Base-by-base conservation (phyloP, 2,329 filamentous ascomycete genomes). In the Sphaerostilbella broomeana region DNA sequence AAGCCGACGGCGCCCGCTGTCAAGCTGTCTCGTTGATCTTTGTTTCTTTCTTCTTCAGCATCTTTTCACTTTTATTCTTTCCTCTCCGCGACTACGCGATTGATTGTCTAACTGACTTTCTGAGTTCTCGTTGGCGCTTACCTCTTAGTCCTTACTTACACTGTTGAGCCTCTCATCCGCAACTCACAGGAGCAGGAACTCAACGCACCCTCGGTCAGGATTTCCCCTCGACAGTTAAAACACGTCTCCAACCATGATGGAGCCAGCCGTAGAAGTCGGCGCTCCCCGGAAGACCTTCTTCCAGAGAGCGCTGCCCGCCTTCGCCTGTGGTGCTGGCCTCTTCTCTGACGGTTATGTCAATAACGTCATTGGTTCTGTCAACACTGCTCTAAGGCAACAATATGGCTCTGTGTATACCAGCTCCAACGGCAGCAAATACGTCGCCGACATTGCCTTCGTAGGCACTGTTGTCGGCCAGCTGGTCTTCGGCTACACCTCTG, bases 301-400 rank as follows among this genome's bases (percentile, higher is more conserved):
- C 18, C 11, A 50, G 16, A 38, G 49, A 2, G 51, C 48, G 4
- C 29, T 75, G 72, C 86, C 88, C 11, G 84, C 87, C 1, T 81
- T 95, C 51, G 88, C 88, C 29, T 94, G 87, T 55, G 89, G 89
- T 48, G 85, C 88, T 36, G 89, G 89, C 53, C 72, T 95, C 2
- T 95, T 95, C 63, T 88, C 83, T 17, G 89, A 95, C 60, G 89
- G 89, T 12, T 95, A 95, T 60, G 77, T 95, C 57, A 94, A 94
- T 63, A 87, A 86, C 54, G 85, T 94, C 47, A 95, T 95, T 51
- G 87, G 89, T 5, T 85, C 84, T 3, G 88, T 95, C 42, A 85
- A 82, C 52, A 94, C 87, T 2, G 78, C 88, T 43, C 74, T 95
- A 6, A 61, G 58, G 15, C 63, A 59, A 1, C 72, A 94, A 51